Percentiles rank a stretch among this genome's conserved stretches.
Conservation (phyloP, 225 moss, liverwort and hornwort species). For the Polytrichum commune region DNA sequence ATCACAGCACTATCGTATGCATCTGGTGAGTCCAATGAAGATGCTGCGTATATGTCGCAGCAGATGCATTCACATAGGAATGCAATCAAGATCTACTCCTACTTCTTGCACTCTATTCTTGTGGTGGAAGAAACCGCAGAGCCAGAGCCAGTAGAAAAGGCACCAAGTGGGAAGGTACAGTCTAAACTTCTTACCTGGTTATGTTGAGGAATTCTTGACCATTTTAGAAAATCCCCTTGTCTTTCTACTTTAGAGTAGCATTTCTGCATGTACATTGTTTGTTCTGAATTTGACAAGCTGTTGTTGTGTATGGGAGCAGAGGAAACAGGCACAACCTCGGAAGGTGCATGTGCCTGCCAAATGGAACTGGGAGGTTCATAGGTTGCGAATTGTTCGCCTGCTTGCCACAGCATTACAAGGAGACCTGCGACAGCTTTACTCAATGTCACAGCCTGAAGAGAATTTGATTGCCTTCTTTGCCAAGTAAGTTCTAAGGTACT, state of each 20-base stretch:
- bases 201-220: too few relatives aligned
- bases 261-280: not conserved
- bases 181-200: not conserved
- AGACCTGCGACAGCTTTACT: slow-evolving; percentile 74
- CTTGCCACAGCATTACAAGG: slow-evolving; percentile 83
- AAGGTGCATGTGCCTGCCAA: slow-evolving; percentile 82
- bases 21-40: slow-evolving; percentile 59
- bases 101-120: slow-evolving; percentile 73
- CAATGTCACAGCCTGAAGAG: slow-evolving; percentile 74
- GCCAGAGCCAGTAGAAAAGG: slow-evolving; percentile 36
- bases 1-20: slow-evolving; percentile 60
- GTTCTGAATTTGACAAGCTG: slow-evolving; percentile 3
- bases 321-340: slow-evolving; percentile 66
- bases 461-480: slow-evolving; percentile 70
- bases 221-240: too few relatives aligned
- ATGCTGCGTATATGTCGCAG: slow-evolving; percentile 62
- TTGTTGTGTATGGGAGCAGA: slow-evolving; percentile 12
- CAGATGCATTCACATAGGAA: slow-evolving; percentile 76
- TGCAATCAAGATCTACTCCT: slow-evolving; percentile 85
- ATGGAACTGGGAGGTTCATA: slow-evolving; percentile 83
- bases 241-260: too few relatives aligned
- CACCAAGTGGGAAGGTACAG: slow-evolving; percentile 60
- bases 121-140: slow-evolving; percentile 58
- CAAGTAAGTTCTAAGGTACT: slow-evolving; percentile 50
- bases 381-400: slow-evolving; percentile 69